Percentiles rank a stretch among this genome's conserved stretches.
phyloP scores from a whole-genome alignment of 257 asterid genomes.

The Henckelia pumila region DNA sequence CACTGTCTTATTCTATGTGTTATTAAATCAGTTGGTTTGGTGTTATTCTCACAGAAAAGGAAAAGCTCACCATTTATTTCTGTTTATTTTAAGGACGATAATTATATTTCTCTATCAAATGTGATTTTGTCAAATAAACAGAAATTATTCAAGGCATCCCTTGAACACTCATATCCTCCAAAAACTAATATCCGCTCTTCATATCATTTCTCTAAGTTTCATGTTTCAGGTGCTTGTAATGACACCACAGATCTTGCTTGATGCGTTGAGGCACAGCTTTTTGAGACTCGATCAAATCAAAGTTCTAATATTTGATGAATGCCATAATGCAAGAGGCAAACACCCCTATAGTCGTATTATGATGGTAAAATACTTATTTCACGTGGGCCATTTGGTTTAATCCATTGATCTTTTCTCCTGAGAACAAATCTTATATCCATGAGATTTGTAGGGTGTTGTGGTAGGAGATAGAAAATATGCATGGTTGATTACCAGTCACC shows the following conservation, averaged over 20 bases:
- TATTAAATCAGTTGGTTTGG: background rate
- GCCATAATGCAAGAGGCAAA: constrained; percentile 76
- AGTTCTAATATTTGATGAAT: constrained; percentile 82
- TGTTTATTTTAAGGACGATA: background rate
- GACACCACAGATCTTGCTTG: constrained; percentile 77
- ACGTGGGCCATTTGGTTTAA: background rate
- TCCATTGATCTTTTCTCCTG: constrained; percentile 4
- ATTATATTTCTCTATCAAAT: background rate
- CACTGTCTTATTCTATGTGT: background rate
- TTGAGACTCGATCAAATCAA: constrained; percentile 54
- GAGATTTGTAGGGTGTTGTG: background rate
- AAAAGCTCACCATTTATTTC: background rate
- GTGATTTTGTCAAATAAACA: background rate
- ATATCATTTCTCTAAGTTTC: constrained; percentile 19
- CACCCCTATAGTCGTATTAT: constrained; percentile 66
- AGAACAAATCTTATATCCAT: constrained; percentile 7
- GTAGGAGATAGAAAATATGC: background rate
- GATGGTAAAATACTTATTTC: constrained; percentile 45
- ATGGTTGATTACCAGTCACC: background rate
- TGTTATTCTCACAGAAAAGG: background rate
- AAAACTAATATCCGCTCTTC: constrained; percentile 3
- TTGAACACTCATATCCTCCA: background rate
- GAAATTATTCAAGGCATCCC: background rate
- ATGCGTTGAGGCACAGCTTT: constrained; percentile 66
- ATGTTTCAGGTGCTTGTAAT: constrained; percentile 80